Conservation (phyloP, 73 alveolate genomes). For the Tetrahymena malaccensis region DNA sequence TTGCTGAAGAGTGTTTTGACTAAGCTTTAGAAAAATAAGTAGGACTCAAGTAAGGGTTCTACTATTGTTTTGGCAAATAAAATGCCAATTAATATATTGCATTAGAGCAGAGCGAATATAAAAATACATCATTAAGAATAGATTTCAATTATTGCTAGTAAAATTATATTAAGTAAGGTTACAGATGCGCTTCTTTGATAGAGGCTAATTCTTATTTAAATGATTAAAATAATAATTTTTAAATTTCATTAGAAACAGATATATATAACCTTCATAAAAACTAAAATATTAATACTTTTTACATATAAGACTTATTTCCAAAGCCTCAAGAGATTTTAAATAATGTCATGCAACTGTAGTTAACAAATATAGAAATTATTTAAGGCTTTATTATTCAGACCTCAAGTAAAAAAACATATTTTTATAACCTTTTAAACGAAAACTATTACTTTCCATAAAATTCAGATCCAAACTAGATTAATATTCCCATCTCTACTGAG, state of each 20-base stretch:
- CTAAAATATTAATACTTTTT: not conserved
- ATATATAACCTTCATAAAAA: not conserved
- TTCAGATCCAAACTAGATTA: not conserved
- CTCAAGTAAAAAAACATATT: not conserved
- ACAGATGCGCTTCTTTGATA: not conserved
- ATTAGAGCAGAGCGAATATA: not conserved
- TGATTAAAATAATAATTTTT: not conserved
- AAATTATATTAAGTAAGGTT: not conserved
- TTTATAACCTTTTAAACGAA: not conserved
- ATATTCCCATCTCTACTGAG: not conserved
- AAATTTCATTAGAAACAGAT: not conserved
- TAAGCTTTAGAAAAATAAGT: not conserved
- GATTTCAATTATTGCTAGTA: not conserved
- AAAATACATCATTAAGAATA: not conserved
- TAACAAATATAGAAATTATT: not conserved
- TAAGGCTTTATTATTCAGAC: not conserved
- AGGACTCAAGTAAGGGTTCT: not conserved
- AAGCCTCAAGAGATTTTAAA: not conserved
- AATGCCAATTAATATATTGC: not conserved
- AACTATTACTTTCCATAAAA: not conserved
- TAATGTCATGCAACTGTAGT: not conserved
- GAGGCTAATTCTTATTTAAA: not conserved
- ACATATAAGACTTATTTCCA: not conserved
- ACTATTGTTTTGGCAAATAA: not conserved
- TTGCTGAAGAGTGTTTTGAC: not conserved